phyloP scores from a whole-genome alignment of 2,329 filamentous ascomycete genomes.

The Iodosphaeria phyllophila region DNA sequence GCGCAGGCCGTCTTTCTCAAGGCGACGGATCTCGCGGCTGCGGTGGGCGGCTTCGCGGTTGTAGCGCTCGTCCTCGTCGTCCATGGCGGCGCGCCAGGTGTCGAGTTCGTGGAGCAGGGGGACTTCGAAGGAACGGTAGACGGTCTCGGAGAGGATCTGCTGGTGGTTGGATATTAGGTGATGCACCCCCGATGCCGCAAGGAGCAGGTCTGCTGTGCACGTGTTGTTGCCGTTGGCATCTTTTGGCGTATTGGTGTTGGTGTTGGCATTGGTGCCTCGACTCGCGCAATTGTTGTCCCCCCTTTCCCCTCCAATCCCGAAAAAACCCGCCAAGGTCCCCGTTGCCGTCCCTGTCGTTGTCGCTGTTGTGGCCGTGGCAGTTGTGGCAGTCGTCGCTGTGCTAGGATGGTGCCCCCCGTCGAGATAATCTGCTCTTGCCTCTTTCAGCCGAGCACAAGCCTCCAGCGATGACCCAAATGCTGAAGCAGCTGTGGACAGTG shows the following conservation, averaged over 20 bases:
- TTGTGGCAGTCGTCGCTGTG: too few species aligned
- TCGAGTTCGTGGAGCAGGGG: conserved; percentile 52
- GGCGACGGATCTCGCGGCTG: conserved; percentile 38
- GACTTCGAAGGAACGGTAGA: conserved; percentile 50
- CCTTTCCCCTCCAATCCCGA: too few species aligned
- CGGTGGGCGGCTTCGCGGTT: conserved; percentile 33
- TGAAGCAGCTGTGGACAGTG: conserved; percentile 41
- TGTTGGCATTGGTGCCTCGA: too few species aligned
- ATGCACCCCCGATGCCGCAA: conserved; percentile 45
- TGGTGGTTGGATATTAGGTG: conserved; percentile 52
- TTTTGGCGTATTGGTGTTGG: conserved; percentile 26
- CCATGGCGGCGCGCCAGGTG: conserved; percentile 41
- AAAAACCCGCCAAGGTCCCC: conserved; percentile 19
- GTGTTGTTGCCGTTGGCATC: too few species aligned
- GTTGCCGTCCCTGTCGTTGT: conserved; percentile 3
- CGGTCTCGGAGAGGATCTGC: conserved; percentile 49
- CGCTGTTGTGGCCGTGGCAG: too few species aligned
- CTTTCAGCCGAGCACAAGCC: conserved; percentile 48
- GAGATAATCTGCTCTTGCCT: conserved; percentile 41
- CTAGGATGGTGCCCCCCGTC: conserved; percentile 11
- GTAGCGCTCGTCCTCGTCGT: conserved; percentile 45
- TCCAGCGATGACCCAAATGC: conserved; percentile 46
- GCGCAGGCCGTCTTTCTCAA: conserved; percentile 47
- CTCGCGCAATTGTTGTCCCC: too few species aligned
- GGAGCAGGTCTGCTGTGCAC: conserved; percentile 44